These are phyloP conservation scores for Candida mattraensis DNA, from an alignment of 805 yeast genomes.

Conservation along the genomic window DNA sequence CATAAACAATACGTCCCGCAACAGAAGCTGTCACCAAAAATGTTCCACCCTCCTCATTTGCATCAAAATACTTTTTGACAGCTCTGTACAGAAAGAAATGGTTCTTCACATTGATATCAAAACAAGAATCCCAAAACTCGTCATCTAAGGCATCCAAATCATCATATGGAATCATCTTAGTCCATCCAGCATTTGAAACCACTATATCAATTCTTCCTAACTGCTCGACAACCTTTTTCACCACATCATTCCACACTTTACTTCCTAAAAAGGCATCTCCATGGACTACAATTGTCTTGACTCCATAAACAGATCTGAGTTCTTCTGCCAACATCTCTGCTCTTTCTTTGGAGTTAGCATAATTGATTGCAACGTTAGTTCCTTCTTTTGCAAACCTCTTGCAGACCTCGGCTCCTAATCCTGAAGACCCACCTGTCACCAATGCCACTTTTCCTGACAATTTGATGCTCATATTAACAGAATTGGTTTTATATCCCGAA, in stretches of 20 bases:
- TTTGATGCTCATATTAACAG: slow-evolving; percentile 14
- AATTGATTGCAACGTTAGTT: slow-evolving; percentile 35
- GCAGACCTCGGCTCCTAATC: slow-evolving; percentile 37
- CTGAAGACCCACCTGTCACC: slow-evolving; percentile 34
- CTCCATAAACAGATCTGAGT: slow-evolving; percentile 15
- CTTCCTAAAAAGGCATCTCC: slow-evolving; percentile 29
- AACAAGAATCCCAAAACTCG: slow-evolving; percentile 34
- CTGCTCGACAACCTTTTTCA: slow-evolving; percentile 26
- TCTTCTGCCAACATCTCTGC: slow-evolving; percentile 29
- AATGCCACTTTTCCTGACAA: slow-evolving; percentile 32
- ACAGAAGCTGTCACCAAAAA: slow-evolving; percentile 10
- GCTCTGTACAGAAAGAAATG: slow-evolving; percentile 24
- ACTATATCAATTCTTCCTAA: slow-evolving; percentile 38
- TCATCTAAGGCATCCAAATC: slow-evolving; percentile 35
- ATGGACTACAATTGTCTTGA: slow-evolving; percentile 22
- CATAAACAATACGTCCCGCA: slow-evolving; percentile 10
- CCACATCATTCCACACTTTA: slow-evolving; percentile 12
- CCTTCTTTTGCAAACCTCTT: slow-evolving; percentile 37
- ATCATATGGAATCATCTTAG: slow-evolving; percentile 32
- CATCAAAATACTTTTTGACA: slow-evolving; percentile 3
- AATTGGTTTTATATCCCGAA: slow-evolving; percentile 2
- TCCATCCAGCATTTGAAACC: slow-evolving; percentile 41
- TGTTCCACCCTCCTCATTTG: slow-evolving; percentile 9
- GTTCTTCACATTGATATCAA: slow-evolving; percentile 30
- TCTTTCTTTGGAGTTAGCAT: slow-evolving; percentile 30